Evolutionary conservation across 208 protist genomes (phyloP).

Genomic region (Endotrypanum monterogeii): DNA sequence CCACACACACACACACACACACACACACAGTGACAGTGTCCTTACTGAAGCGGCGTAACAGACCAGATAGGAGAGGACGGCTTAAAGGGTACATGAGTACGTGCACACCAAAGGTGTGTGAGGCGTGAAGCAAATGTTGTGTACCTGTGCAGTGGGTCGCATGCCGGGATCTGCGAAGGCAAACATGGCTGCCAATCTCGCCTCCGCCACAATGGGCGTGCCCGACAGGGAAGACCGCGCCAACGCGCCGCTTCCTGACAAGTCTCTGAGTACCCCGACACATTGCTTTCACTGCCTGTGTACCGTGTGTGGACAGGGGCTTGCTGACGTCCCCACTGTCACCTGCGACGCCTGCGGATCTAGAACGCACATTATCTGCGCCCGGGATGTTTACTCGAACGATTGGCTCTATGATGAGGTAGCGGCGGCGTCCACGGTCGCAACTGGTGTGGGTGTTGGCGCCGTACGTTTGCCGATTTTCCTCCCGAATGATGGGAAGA

Average conservation of each 20-base stretch:
- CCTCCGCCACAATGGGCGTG: neutral
- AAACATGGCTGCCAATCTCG: neutral
- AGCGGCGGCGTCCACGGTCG: neutral
- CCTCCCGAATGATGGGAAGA: neutral
- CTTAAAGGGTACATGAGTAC: neutral
- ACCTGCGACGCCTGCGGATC: conserved; percentile 44
- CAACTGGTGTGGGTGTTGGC: neutral
- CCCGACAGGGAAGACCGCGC: neutral
- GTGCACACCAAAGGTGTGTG: neutral
- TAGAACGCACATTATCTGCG: conserved; percentile 51
- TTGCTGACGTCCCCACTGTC: conserved; percentile 24
- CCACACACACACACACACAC: no score
- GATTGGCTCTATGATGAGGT: conserved; percentile 20
- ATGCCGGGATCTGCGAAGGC: neutral
- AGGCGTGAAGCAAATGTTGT: neutral
- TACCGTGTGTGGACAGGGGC: conserved; percentile 45
- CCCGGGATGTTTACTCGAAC: conserved; percentile 34
- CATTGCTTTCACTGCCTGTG: conserved; percentile 53
- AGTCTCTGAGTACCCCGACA: neutral
- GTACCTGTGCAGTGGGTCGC: conserved; percentile 7
- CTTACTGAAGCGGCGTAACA: neutral
- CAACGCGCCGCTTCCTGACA: neutral
- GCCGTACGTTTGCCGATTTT: neutral
- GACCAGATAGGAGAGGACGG: neutral
- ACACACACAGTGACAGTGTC: neutral